A percentile compares a stretch with the other conserved stretches of the same genome.
Conservation (phyloP, 1,139 yeast species). For the Magnusiomyces suaveolens region DNA sequence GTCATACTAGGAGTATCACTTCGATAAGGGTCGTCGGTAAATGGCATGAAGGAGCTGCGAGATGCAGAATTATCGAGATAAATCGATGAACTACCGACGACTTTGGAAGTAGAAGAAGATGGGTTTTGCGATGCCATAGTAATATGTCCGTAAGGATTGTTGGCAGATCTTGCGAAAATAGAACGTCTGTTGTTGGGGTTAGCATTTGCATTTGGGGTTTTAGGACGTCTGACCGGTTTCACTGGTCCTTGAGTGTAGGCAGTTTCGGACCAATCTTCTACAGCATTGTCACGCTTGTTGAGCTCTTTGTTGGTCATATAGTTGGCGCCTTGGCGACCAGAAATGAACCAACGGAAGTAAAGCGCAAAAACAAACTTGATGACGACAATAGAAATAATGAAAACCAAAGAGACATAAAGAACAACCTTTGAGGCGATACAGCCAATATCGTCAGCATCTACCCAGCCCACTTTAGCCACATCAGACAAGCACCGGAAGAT, state of each 20-base stretch:
- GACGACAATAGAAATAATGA: constrained; percentile 71
- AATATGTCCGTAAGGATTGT: constrained; percentile 18
- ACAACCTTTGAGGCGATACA: constrained; percentile 88
- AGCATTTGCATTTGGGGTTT: constrained; percentile 7
- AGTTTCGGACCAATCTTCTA: constrained; percentile 71
- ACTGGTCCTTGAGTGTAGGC: constrained; percentile 46
- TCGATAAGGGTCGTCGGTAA: constrained; percentile 19
- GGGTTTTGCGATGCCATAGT: constrained; percentile 34
- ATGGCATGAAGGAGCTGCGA: constrained; percentile 21
- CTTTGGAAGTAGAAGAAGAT: constrained; percentile 28
- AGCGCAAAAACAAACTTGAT: constrained; percentile 76
- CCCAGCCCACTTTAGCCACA: constrained; percentile 75
- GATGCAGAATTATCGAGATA: constrained; percentile 23
- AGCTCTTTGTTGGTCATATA: constrained; percentile 46
- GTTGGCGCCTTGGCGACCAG: constrained; percentile 73
- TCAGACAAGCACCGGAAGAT: constrained; percentile 81
- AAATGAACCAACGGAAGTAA: constrained; percentile 75
- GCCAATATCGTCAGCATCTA: constrained; percentile 89
- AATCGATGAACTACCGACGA: constrained; percentile 30
- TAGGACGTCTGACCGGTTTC: constrained; percentile 18
- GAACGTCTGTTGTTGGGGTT: constrained; percentile 27
- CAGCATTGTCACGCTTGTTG: constrained; percentile 47
- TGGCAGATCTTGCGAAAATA: constrained; percentile 17
- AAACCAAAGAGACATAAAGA: constrained; percentile 66
- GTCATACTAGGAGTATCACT: constrained; percentile 2